Percentiles rank a stretch among this genome's conserved stretches.
These are phyloP conservation scores for Danielia reshetovae DNA, from an alignment of 805 yeast species.

Conservation along the genomic window DNA sequence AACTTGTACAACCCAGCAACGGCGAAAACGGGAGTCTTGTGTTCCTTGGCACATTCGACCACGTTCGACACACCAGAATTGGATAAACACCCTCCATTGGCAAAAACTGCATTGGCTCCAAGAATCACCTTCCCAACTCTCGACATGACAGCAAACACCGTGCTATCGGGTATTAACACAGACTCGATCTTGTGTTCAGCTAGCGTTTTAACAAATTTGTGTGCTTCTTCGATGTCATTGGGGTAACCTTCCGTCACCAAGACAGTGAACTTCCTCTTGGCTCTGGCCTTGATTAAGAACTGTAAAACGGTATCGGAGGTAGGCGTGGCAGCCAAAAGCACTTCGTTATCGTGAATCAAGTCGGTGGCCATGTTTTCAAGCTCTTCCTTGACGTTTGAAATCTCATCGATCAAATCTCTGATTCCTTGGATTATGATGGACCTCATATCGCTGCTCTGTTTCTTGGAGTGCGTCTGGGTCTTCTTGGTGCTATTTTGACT, in stretches of 20 bases:
- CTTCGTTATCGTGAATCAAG: conserved; percentile 88
- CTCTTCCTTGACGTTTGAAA: conserved; percentile 83
- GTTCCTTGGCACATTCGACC: conserved; percentile 93
- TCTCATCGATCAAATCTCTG: conserved; percentile 87
- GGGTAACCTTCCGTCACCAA: conserved; percentile 91
- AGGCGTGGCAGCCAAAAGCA: conserved; percentile 89
- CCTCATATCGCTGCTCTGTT: conserved; percentile 61
- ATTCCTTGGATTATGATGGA: conserved; percentile 89
- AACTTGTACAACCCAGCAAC: conserved; percentile 92
- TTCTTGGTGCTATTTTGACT: conserved; percentile 21
- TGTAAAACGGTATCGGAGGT: conserved; percentile 84
- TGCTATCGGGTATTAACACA: conserved; percentile 86
- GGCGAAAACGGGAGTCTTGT: conserved; percentile 92
- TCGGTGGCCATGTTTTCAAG: conserved; percentile 89
- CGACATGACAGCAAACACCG: conserved; percentile 93
- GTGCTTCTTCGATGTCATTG: conserved; percentile 74
- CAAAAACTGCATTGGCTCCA: conserved; percentile 89
- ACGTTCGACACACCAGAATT: conserved; percentile 89
- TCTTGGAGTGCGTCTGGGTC: conserved; percentile 29
- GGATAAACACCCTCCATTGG: conserved; percentile 92
- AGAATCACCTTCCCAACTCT: conserved; percentile 94
- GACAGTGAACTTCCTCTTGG: conserved; percentile 88
- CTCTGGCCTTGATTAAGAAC: conserved; percentile 79
- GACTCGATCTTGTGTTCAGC: conserved; percentile 87
- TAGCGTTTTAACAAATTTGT: conserved; percentile 70